phyloP scores from a whole-genome alignment of 495 filamentous ascomycete genomes.

The Letharia columbiana region DNA sequence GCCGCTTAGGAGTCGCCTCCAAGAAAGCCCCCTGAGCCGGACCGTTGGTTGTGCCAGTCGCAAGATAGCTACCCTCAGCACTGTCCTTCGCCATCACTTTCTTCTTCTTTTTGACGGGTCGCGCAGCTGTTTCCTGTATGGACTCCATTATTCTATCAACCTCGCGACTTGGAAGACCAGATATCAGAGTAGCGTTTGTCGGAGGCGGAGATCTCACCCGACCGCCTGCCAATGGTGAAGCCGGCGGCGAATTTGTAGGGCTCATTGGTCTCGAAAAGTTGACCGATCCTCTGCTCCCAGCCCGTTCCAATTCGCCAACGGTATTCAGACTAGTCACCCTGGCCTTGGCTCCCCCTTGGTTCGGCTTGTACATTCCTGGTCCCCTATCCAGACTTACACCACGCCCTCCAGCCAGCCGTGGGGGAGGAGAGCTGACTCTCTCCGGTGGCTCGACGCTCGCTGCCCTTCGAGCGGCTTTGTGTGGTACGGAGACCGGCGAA shows the following conservation, averaged over 20 bases:
- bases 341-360: slow-evolving; percentile 15
- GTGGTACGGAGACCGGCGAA: slow-evolving; percentile 23
- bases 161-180: slow-evolving; percentile 27
- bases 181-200: slow-evolving; percentile 18
- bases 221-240: slow-evolving; percentile 22
- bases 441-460: slow-evolving; percentile 46
- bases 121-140: slow-evolving; percentile 40
- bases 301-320: slow-evolving; percentile 20
- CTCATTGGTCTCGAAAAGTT: slow-evolving; percentile 82
- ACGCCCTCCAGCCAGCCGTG: slow-evolving; percentile 32
- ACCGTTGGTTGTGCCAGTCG: slow-evolving; percentile 29
- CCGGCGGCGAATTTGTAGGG: slow-evolving; percentile 36
- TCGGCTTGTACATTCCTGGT: slow-evolving; percentile 18
- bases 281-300: slow-evolving; percentile 58
- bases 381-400: slow-evolving; percentile 41
- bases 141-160: slow-evolving; percentile 30
- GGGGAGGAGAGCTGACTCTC: slow-evolving; percentile 43
- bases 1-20: slow-evolving; percentile 10
- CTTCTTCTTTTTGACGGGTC: slow-evolving; percentile 48
- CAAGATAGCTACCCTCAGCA: slow-evolving; percentile 40
- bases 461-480: slow-evolving; percentile 36
- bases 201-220: slow-evolving; percentile 35
- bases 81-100: slow-evolving; percentile 32
- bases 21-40: slow-evolving; percentile 34
- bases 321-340: slow-evolving; percentile 16